phyloP scores from a whole-genome alignment of 192 early-diverging fungal species.

The Coemansia sp. region DNA sequence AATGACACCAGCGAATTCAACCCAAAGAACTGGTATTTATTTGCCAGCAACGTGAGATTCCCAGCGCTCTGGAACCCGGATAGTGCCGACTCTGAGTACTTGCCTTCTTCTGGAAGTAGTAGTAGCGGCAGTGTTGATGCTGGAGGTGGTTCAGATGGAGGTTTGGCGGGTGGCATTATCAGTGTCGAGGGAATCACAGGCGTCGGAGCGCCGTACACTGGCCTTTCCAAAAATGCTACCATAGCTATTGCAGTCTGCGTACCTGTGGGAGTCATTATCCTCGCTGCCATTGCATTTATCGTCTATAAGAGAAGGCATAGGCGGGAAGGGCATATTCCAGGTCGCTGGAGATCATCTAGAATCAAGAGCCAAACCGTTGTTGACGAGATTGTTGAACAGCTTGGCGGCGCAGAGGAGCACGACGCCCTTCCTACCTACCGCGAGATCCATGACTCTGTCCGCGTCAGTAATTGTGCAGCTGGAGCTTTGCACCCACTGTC shows the following conservation, averaged over 20 bases:
- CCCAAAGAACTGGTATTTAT: constrained; percentile 15
- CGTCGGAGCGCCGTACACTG: background rate
- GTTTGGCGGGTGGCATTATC: too few species aligned
- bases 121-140: background rate
- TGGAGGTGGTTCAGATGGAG: background rate
- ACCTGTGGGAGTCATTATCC: constrained; percentile 14
- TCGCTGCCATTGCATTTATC: constrained; percentile 14
- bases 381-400: constrained; percentile 12
- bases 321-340: background rate
- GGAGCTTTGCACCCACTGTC: background rate
- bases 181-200: background rate
- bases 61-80: background rate
- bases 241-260: constrained; percentile 28
- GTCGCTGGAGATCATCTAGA: background rate
- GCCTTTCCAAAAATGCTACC: constrained; percentile 14
- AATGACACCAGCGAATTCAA: background rate
- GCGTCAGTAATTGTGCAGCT: background rate
- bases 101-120: background rate
- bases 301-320: constrained; percentile 13
- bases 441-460: constrained; percentile 8
- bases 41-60: constrained; percentile 22
- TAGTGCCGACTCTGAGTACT: background rate
- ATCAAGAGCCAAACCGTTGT: constrained; percentile 13
- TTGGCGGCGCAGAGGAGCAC: constrained; percentile 13
- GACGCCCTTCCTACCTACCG: constrained; percentile 16